Evolutionary conservation across 1,284 basidiomycete genomes (phyloP).

Genomic region (Cerrena zonata): DNA sequence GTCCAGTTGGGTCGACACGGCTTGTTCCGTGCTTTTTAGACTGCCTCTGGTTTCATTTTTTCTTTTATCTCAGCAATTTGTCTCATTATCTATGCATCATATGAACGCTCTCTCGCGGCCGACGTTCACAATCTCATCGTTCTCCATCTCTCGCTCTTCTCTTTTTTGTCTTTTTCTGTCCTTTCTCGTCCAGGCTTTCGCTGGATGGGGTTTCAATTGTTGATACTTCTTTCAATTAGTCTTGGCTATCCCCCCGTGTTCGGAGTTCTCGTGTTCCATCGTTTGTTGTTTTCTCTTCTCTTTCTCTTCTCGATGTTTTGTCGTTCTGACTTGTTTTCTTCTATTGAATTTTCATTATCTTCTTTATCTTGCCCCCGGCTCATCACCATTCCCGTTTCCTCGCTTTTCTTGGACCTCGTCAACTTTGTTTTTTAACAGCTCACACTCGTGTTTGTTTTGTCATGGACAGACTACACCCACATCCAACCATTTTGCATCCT

Average conservation of each 20-base stretch:
- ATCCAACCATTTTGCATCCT: background rate
- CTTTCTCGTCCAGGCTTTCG: background rate
- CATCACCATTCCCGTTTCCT: background rate
- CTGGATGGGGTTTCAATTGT: background rate
- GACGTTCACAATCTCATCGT: slow-evolving; percentile 2
- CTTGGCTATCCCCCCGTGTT: background rate
- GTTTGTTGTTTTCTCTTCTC: background rate
- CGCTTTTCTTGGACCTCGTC: background rate
- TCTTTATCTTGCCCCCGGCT: background rate
- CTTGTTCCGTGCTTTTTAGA: background rate
- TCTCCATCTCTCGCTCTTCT: background rate
- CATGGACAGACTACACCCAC: background rate
- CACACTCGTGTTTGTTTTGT: background rate
- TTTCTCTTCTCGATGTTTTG: background rate
- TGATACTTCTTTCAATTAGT: background rate
- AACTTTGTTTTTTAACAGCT: background rate
- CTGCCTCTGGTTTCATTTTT: background rate
- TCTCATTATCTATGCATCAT: slow-evolving; percentile 3
- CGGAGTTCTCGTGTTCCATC: background rate
- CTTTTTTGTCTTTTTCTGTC: slow-evolving; percentile 13
- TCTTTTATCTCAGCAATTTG: background rate
- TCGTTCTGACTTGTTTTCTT: no score
- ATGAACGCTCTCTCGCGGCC: background rate
- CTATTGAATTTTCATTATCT: background rate
- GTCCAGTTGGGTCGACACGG: background rate